Conservation (phyloP, 2,329 filamentous ascomycete genomes). For the Byssothecium circinans region DNA sequence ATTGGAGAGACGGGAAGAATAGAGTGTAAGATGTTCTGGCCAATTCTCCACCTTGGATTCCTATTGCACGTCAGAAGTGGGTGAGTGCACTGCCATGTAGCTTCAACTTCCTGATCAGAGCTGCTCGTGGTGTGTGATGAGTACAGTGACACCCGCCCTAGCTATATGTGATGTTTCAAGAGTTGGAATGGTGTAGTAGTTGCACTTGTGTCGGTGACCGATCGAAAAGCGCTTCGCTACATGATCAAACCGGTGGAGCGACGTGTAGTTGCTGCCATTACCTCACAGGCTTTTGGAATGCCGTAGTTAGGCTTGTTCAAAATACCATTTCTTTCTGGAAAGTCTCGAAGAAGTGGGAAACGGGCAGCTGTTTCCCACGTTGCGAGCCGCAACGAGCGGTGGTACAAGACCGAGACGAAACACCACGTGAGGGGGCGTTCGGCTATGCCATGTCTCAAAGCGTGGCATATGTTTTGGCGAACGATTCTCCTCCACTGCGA, state of each 20-base stretch:
- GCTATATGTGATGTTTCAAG: not conserved
- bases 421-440: slow-evolving; percentile 1
- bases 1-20: not conserved
- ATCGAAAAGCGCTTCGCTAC: not conserved
- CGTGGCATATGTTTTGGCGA: slow-evolving; percentile 14
- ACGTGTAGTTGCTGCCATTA: not conserved
- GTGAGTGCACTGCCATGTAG: not conserved
- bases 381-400: slow-evolving; percentile 9
- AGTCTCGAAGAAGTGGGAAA: not conserved
- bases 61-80: not conserved
- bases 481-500: not conserved
- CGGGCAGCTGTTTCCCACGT: slow-evolving; percentile 2
- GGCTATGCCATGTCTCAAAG: slow-evolving; percentile 20
- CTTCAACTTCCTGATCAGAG: too few relatives aligned
- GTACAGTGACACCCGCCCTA: too few relatives aligned
- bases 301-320: too few relatives aligned
- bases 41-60: not conserved
- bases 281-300: not conserved
- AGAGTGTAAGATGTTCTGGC: not conserved
- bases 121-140: too few relatives aligned
- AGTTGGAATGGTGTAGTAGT: not conserved
- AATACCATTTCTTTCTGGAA: too few relatives aligned
- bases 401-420: slow-evolving; percentile 4
- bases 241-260: not conserved
- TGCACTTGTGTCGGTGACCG: not conserved